Evolutionary conservation across 805 yeast genomes (phyloP), one percentile per base, ranked within the genome.

Genomic region (Pichia thaimueangensis): DNA sequence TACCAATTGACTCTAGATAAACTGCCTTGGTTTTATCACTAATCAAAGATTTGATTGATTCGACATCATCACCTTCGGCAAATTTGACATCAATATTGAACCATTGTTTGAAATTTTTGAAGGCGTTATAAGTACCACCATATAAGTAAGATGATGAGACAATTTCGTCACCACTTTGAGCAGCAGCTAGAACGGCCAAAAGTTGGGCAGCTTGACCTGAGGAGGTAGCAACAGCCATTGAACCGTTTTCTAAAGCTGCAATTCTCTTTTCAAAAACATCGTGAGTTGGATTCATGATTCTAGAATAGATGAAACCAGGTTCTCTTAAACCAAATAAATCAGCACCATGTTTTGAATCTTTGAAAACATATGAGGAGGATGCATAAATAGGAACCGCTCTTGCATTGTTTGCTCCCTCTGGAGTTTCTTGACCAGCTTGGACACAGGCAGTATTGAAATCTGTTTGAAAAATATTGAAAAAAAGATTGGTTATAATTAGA

Each of bases 181-280:
- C 94, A 53, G 88, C 72, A 43, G 86, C 86, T 28, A 85, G 73
- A 60, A 88, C 70, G 17, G 96, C 95, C 45, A 84, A 60, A 52
- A 87, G 78, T 63, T 89, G 96, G 22, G 97, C 97, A 42, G 97
- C 91, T 68, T 89, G 96, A 48, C 98, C 98, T n/a, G 97, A 88
- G 19, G 95, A 65, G 21, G 83, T 82, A 6, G 96, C 94, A 43
- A 91, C 67, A 4, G 95, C 97, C 46, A 84, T 95, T 39, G 80
- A 81, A 58, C 97, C 98, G 45, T 84, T 82, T 67, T 91, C 98
- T 47, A 91, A 74, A 39, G 94, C 94, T 42, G 96, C 94, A 47
- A 91, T 73, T 68, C 98, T 77, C 62, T 85, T 78, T 67, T 91
- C 98, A 49, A 91, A 84, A 21, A 85, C 91, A 55, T 84, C 95